Conservation (phyloP, 1,139 yeast genomes). For the Nakaseomyces uthaithaninus region DNA sequence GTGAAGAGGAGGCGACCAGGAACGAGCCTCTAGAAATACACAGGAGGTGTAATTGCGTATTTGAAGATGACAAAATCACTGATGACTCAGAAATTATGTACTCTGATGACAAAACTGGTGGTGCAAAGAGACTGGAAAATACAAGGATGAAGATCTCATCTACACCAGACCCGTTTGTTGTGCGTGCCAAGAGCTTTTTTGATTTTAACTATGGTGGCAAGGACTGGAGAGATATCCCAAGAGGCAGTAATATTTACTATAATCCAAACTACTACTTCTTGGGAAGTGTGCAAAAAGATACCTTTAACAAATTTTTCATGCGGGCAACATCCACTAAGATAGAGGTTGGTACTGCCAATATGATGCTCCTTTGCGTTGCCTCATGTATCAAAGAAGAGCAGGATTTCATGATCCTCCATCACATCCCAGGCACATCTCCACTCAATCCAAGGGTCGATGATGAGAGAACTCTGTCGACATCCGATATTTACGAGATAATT, state of each 20-base stretch:
- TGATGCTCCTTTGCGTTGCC: conserved; percentile 38
- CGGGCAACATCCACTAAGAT: conserved; percentile 32
- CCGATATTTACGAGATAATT: conserved; percentile 42
- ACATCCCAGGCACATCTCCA: conserved; percentile 16
- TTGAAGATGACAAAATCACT: conserved; percentile 32
- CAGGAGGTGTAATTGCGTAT: conserved; percentile 35
- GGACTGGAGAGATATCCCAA: conserved; percentile 64
- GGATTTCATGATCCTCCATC: conserved; percentile 26
- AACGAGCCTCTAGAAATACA: conserved; percentile 13
- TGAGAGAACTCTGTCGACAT: conserved; percentile 37
- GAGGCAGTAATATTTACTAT: conserved; percentile 44
- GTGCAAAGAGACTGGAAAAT: conserved; percentile 11
- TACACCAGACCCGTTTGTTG: conserved; percentile 30
- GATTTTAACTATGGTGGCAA: conserved; percentile 52
- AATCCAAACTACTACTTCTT: conserved; percentile 21
- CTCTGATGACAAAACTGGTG: conserved; percentile 17
- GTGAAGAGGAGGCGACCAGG: conserved; percentile 17
- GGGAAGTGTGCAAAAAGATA: conserved; percentile 13
- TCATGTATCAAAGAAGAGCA: conserved; percentile 42
- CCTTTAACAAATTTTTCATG: conserved; percentile 22
- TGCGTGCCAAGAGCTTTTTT: conserved; percentile 32
- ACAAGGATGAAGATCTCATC: conserved; percentile 10
- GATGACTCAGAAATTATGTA: conserved; percentile 16
- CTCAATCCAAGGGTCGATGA: conserved; percentile 13
- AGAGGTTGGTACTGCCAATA: conserved; percentile 33